Conservation (phyloP, 352 stramenopile species). For the Phytopythium mirpurense region DNA sequence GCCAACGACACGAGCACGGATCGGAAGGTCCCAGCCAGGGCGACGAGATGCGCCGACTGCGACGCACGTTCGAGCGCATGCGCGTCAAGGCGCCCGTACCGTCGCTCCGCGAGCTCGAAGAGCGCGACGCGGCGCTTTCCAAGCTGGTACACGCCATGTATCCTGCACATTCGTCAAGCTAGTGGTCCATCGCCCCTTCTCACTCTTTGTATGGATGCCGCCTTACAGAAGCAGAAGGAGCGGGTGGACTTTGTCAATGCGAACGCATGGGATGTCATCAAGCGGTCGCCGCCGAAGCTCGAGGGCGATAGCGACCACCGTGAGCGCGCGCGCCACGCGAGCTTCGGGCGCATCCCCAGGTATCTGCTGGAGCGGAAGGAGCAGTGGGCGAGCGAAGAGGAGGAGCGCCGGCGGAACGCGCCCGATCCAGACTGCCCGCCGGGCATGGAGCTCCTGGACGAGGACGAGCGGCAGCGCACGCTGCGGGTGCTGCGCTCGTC, state of each 20-base stretch:
- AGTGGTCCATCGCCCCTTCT: too few relatives aligned
- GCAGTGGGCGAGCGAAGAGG: slow-evolving; percentile 80
- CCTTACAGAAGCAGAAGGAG: slow-evolving; percentile 47
- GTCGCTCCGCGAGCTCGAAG: slow-evolving; percentile 41
- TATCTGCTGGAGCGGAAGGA: slow-evolving; percentile 74
- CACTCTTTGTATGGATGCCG: too few relatives aligned
- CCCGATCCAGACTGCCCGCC: slow-evolving; percentile 83
- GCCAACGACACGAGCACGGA: too few relatives aligned
- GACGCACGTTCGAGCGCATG: slow-evolving; percentile 1
- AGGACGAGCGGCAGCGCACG: slow-evolving; percentile 75
- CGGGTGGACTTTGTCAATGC: slow-evolving; percentile 58
- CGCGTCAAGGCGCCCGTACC: slow-evolving; percentile 42
- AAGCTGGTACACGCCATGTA: slow-evolving; percentile 28
- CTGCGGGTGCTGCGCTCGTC: slow-evolving; percentile 61
- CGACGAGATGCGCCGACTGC: slow-evolving; percentile 7
- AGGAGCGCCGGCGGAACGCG: slow-evolving; percentile 59
- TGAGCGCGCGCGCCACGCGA: slow-evolving; percentile 14
- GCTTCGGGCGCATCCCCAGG: slow-evolving; percentile 58
- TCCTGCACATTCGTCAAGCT: too few relatives aligned
- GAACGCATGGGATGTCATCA: slow-evolving; percentile 80
- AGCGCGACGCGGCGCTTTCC: slow-evolving; percentile 27
- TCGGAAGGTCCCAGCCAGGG: too few relatives aligned
- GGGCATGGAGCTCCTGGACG: slow-evolving; percentile 79
- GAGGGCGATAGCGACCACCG: slow-evolving; percentile 14
- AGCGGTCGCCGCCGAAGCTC: slow-evolving; percentile 22